Percentiles rank a stretch among this genome's conserved stretches.
phyloP scores from a whole-genome alignment of 1,284 basidiomycete genomes.

The Puccinia brachypodii region DNA sequence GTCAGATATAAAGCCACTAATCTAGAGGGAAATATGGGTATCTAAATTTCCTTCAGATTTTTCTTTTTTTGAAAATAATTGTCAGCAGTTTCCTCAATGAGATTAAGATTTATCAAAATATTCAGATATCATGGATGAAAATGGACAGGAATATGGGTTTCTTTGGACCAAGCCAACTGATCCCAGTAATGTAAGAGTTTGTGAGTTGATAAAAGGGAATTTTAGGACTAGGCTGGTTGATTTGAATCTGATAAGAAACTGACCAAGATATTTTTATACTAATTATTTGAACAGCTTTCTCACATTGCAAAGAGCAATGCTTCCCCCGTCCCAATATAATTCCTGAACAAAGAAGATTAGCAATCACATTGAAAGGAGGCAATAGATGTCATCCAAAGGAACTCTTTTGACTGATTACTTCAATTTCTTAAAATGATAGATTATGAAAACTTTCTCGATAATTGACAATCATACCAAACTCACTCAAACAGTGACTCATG shows the following conservation, averaged over 20 bases:
- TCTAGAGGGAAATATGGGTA: constrained; percentile 2
- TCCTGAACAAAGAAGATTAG: too few relatives aligned
- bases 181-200: constrained; percentile 11
- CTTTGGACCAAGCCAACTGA: constrained; percentile 10
- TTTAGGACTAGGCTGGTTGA: not conserved
- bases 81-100: not conserved
- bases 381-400: too few relatives aligned
- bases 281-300: not conserved
- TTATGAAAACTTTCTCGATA: too few relatives aligned
- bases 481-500: too few relatives aligned
- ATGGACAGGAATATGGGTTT: constrained; percentile 21
- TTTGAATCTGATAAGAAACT: not conserved
- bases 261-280: not conserved
- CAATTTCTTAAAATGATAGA: too few relatives aligned
- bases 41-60: not conserved
- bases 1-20: constrained; percentile 26
- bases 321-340: not conserved
- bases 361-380: too few relatives aligned
- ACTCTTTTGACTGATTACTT: too few relatives aligned
- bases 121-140: constrained; percentile 24
- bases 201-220: not conserved
- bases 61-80: not conserved
- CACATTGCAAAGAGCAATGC: not conserved
- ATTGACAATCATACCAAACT: too few relatives aligned
- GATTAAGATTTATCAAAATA: not conserved